Percentiles rank a stretch among this genome's conserved stretches.
Evolutionary conservation across 768 basidiomycete species (phyloP).

Genomic region (Psilocybe azurescens): DNA sequence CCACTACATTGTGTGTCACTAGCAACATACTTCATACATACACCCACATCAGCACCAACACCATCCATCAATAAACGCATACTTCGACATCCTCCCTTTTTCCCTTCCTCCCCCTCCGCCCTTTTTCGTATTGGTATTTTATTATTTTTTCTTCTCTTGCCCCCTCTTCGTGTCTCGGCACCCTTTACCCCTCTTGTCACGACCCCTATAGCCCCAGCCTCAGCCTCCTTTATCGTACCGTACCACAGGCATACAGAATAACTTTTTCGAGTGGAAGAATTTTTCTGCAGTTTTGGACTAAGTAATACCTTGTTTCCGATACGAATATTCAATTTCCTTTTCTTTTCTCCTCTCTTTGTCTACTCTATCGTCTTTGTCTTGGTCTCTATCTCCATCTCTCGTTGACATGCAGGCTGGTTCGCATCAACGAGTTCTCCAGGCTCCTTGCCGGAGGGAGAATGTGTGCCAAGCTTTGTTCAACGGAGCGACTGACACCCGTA

Average conservation of each 20-base stretch:
- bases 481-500: too few relatives aligned
- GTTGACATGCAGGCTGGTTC: too few relatives aligned
- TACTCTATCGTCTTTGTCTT: neutral
- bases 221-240: neutral
- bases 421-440: too few relatives aligned
- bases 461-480: too few relatives aligned
- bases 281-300: neutral
- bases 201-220: neutral
- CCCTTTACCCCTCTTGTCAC: too few relatives aligned
- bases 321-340: neutral
- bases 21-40: neutral
- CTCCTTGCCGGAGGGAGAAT: too few relatives aligned
- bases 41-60: neutral
- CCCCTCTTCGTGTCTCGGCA: too few relatives aligned
- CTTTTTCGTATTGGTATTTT: too few relatives aligned
- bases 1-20: neutral
- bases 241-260: neutral
- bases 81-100: neutral
- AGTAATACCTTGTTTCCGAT: conserved; percentile 6
- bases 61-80: neutral
- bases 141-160: too few relatives aligned
- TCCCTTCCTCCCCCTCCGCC: neutral
- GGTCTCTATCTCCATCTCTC: too few relatives aligned
- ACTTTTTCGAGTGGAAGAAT: neutral
- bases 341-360: neutral